Evolutionary conservation across 495 filamentous ascomycete species (phyloP), one percentile per base, ranked within the genome.

Genomic region (Hyphodiscus hymeniophilus): DNA sequence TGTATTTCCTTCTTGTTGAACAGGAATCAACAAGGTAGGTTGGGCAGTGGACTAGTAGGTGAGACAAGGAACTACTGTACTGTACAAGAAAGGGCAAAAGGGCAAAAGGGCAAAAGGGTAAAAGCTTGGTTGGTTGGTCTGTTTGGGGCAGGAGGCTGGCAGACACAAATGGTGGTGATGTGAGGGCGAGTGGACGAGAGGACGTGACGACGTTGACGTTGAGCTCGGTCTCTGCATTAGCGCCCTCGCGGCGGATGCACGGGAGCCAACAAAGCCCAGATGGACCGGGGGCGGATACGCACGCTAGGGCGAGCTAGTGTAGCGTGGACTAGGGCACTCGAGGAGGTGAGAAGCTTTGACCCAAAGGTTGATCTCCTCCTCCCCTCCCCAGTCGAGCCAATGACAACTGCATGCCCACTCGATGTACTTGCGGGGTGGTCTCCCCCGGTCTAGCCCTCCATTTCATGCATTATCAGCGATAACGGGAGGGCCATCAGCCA

Each of bases 391-490:
- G n/a, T n/a, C n/a, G n/a, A n/a, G n/a, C n/a, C n/a, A n/a, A n/a
- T n/a, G n/a, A n/a, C n/a, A n/a, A n/a, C n/a, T n/a, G n/a, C n/a
- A n/a, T n/a, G n/a, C n/a, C n/a, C n/a, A n/a, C n/a, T n/a, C n/a
- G n/a, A n/a, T n/a, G n/a, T n/a, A n/a, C 5, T 28, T 28, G 26
- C 38, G 12, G 11, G 21, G 16, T 41, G 17, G 7, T 23, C 10
- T 28, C 4, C 10, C 26, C 26, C 26, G 26, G 26, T 28, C 26
- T 28, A 10, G 26, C 26, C 35, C 8, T 12, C 6, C 26, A 36
- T 47, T 47, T 36, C 44, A 24, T 47, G 44, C 44, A 51, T 51
- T 44, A 46, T 45, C 41, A 51, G 20, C 13, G 48, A 46, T 45
- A 45, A 45, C n/a, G 36, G 24, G 10, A n/a, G 33, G n/a, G n/a